A percentile compares a stretch with the other conserved stretches of the same genome.
phyloP scores from a whole-genome alignment of 306 rosid genomes.

The Albizia julibrissin region DNA sequence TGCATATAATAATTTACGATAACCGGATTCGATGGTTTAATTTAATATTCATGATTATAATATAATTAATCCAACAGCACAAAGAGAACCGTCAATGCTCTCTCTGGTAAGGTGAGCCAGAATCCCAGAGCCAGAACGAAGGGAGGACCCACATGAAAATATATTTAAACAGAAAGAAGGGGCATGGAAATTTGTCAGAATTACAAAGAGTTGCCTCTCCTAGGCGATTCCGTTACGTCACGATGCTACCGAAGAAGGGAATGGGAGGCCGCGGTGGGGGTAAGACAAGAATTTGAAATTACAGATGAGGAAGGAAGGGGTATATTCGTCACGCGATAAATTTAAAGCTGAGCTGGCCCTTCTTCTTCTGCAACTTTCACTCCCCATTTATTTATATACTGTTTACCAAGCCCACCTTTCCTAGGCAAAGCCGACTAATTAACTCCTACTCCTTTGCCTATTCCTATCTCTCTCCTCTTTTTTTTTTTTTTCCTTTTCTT shows the following conservation, averaged over 20 bases:
- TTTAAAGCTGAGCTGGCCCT: conserved; percentile 20
- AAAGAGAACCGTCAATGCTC: neutral
- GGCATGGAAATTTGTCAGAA: neutral
- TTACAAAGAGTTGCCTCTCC: neutral
- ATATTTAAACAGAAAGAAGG: neutral
- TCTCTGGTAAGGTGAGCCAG: neutral
- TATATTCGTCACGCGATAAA: conserved; percentile 34
- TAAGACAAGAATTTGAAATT: neutral
- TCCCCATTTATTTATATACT: neutral
- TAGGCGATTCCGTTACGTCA: conserved; percentile 62
- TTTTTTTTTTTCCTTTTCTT: neutral
- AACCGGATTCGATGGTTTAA: neutral
- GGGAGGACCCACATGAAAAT: neutral
- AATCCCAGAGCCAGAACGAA: neutral
- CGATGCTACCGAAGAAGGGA: conserved; percentile 31
- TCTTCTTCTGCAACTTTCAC: neutral
- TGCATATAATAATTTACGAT: neutral
- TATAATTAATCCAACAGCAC: neutral
- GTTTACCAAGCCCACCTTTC: conserved; percentile 29
- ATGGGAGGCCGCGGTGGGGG: neutral
- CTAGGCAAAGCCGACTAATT: conserved; percentile 50
- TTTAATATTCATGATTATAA: neutral
- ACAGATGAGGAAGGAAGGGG: conserved; percentile 19
- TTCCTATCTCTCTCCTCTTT: neutral
- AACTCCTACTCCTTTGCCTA: neutral